Conservation (phyloP, 1,284 basidiomycete species). For the Pseudozyma flocculosa region DNA sequence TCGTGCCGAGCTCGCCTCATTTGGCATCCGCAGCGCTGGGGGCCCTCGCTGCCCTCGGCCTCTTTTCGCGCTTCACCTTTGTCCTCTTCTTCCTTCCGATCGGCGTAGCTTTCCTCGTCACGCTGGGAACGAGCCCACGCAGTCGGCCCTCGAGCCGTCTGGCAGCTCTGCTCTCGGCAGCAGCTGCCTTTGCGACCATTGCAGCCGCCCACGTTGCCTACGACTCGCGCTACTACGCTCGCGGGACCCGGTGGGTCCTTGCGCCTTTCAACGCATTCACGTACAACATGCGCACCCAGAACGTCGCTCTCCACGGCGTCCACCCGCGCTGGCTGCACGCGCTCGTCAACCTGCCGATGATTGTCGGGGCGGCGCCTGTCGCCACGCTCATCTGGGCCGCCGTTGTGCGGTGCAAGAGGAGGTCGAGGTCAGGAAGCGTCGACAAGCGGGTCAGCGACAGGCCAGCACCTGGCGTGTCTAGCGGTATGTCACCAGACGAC, state of each 20-base stretch:
- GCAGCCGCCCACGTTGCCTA: constrained; percentile 1
- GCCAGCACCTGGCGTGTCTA: no score
- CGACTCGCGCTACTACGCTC: constrained; percentile 26
- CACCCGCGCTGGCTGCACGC: constrained; percentile 57
- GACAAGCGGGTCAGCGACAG: no score
- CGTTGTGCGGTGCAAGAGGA: no score
- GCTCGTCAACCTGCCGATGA: constrained; percentile 54
- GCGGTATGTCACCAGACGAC: no score
- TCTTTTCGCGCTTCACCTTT: constrained; percentile 55
- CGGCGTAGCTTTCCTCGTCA: constrained; percentile 1
- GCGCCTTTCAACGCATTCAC: constrained; percentile 54
- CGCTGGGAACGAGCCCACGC: no score
- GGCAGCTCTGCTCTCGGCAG: neutral
- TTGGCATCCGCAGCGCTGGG: constrained; percentile 7
- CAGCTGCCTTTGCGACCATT: constrained; percentile 2
- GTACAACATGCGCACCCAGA: constrained; percentile 52
- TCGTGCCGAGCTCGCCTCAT: no score
- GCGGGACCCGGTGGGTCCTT: constrained; percentile 6
- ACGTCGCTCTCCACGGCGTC: constrained; percentile 55
- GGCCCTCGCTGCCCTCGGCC: constrained; percentile 20
- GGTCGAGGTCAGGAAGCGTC: no score
- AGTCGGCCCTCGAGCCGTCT: neutral
- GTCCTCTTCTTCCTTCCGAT: constrained; percentile 45
- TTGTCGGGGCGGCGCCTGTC: constrained; percentile 38
- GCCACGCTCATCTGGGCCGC: neutral